Conservation (phyloP, 352 stramenopile genomes). For the Pythium guiyangense region DNA sequence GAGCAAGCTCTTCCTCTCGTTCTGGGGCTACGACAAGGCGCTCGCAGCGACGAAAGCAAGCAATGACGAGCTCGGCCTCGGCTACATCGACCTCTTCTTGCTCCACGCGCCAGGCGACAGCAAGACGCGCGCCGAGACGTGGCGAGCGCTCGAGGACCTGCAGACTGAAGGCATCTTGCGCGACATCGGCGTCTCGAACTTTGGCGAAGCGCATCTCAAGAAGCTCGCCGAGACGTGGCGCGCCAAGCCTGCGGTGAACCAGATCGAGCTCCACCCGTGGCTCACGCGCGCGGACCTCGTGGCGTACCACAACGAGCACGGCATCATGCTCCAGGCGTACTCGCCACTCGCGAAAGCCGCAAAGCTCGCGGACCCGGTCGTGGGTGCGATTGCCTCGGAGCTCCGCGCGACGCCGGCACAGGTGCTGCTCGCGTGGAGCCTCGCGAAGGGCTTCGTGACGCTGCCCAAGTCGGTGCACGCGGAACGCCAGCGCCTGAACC, state of each 20-base stretch:
- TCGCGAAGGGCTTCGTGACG: no score
- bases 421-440: not conserved
- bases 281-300: conserved; percentile 51
- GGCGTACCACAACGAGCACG: conserved; percentile 43
- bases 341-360: conserved; percentile 27
- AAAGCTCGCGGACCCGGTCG: conserved; percentile 16
- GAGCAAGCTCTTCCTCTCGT: conserved; percentile 60
- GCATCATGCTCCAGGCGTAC: conserved; percentile 52
- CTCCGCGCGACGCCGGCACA: conserved; percentile 13
- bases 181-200: conserved; percentile 90
- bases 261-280: conserved; percentile 82
- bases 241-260: conserved; percentile 73
- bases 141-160: conserved; percentile 47
- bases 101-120: conserved; percentile 56
- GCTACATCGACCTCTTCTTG: conserved; percentile 80
- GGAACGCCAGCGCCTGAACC: no score
- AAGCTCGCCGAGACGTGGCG: conserved; percentile 57
- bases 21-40: conserved; percentile 71
- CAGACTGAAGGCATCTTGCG: conserved; percentile 47
- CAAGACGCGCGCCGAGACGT: conserved; percentile 34
- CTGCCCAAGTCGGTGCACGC: no score
- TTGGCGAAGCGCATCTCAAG: conserved; percentile 74
- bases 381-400: conserved; percentile 27
- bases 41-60: conserved; percentile 39
- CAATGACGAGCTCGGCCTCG: conserved; percentile 53